A percentile compares a stretch with the other conserved stretches of the same genome.
These are phyloP conservation scores for Conticribra weissflogii DNA, from an alignment of 108 stramenopile species.

Conservation along the genomic window DNA sequence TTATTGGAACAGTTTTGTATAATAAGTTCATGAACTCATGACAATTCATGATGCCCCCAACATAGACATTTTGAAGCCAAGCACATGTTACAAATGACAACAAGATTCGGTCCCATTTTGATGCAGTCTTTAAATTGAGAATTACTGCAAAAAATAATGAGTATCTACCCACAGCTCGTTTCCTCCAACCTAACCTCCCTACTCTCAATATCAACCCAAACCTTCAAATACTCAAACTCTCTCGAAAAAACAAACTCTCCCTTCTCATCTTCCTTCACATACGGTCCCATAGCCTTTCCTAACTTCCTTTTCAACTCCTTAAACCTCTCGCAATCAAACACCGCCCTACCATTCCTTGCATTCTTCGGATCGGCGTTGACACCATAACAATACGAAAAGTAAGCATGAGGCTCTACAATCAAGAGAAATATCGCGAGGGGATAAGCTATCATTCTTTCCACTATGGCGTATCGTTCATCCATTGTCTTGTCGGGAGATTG, in stretches of 20 bases:
- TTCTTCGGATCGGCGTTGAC: constrained; percentile 21
- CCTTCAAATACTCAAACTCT: constrained; percentile 21
- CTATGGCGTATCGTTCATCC: constrained; percentile 21
- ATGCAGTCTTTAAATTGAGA: too few relatives aligned
- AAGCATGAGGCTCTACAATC: constrained; percentile 30
- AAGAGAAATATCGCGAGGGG: constrained; percentile 36
- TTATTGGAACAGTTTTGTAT: too few relatives aligned
- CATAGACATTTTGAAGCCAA: too few relatives aligned
- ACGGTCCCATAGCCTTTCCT: constrained; percentile 9
- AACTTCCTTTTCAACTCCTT: constrained; percentile 17
- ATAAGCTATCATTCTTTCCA: constrained; percentile 30
- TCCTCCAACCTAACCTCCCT: neutral
- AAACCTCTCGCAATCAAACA: constrained; percentile 25
- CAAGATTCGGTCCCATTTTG: too few relatives aligned
- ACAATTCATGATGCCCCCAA: too few relatives aligned
- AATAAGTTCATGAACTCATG: too few relatives aligned
- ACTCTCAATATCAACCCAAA: constrained; percentile 14
- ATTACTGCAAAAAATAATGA: too few relatives aligned
- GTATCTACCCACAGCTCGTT: too few relatives aligned
- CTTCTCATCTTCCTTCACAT: constrained; percentile 4
- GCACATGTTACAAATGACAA: too few relatives aligned
- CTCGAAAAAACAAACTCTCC: constrained; percentile 11
- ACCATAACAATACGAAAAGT: constrained; percentile 37
- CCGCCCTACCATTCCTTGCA: neutral
- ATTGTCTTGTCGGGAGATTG: neutral